Base-by-base conservation (phyloP, 345 rosid species). In the Bruguiera parviflora region DNA sequence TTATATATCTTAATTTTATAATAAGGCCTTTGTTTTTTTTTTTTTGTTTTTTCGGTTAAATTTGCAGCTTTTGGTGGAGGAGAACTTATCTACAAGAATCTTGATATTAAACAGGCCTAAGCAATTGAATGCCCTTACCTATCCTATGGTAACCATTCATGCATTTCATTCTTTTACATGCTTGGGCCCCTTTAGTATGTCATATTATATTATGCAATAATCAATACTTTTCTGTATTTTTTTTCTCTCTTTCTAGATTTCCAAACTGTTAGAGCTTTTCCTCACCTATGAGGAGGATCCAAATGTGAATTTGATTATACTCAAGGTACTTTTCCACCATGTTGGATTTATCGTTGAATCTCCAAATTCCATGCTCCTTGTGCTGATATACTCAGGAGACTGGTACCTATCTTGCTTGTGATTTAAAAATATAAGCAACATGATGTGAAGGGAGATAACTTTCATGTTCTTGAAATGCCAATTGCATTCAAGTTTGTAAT, bases 111-210 rank as follows among this genome's bases (percentile, higher is more conserved):
- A 92, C 86, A 79, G 84, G 79, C 81, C 90, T 31, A 86, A 77
- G 79, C 91, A 86, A 55, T 81, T 92, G 64, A 92, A 92, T 85
- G 92, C 92, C 49, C 74, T 84, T 58, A 81, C 81, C 28, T 74
- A 49, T 72, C 65, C 64, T 35, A 91, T 91, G 96, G 98, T 90
- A 74, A 63, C 21, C 2, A 29, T 33, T 33, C 55, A 19, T 51
- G 24, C 10, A 6, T 39, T 25, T 24, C 10, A 6, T 39, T 25
- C n/a, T 24, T 16, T 4, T 7, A 33, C n/a, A 6, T 19, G 22
- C 15, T 24, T 15, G 21, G 4, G 16, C 3, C 11, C 11, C 16
- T 43, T 43, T n/a, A n/a, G 25, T 22, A 67, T 11, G 9, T 66
- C 63, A 33, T 59, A 61, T 31, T 8, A 58, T 58, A 4, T 18